Evolutionary conservation across 2,329 filamentous ascomycete genomes (phyloP), one percentile per base, ranked within the genome.

Genomic region (Alternaria sp.): DNA sequence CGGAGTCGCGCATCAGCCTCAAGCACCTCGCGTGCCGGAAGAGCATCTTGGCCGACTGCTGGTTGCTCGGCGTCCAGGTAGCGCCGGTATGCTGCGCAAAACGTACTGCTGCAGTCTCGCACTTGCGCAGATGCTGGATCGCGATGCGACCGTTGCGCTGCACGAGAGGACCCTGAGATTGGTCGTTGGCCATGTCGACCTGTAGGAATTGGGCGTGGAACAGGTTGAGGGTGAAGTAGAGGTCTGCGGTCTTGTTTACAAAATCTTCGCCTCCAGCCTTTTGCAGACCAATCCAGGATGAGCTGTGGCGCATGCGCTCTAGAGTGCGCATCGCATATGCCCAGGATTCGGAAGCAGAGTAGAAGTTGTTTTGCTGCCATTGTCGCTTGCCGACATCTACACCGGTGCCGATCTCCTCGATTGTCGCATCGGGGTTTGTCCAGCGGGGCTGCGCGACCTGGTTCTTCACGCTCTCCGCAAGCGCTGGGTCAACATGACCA

Each of bases 271-370:
- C 70, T 40, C 70, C 70, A 2, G 58, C 28, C 3, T 60, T 51
- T 46, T 62, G 63, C 7, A 71, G 59, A 3, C 59, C 54, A 6
- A 58, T 51, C 70, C 70, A 72, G 1, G 68, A 69, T 0, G 69
- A 70, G 31, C 63, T 67, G 46, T 70, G 63, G 33, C 70, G 70
- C 70, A 71, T 72, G 51, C 67, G 66, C 53, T 70, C 70, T 13
- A 72, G 63, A 0, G 67, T 70, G 29, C 67, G 68, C 63, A 70
- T 65, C 0, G 67, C 57, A 31, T 70, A 68, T 3, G 62, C 56
- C 68, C 68, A 71, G 4, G 67, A 70, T 42, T 62, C 63, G 5
- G 66, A 54, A 3, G 67, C 67, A 5, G 57, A 31, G 46, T 64
- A 66, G 39, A 55, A 62, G 42, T 71, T 65, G 49, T 59, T 62